Base-by-base conservation (phyloP, 371 early-diverging fungal species). In the Mortierella sp. region DNA sequence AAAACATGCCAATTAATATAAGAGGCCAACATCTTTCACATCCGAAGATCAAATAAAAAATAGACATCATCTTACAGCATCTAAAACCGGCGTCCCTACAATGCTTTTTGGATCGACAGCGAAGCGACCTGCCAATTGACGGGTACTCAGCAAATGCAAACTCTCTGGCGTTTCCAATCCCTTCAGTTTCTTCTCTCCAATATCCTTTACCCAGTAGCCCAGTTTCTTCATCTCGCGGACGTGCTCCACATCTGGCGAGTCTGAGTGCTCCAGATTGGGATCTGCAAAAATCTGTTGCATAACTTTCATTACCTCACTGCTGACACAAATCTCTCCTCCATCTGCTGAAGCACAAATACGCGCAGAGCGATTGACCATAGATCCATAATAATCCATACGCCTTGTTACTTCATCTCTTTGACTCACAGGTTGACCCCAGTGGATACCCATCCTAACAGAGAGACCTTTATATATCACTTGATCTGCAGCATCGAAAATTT, bases 371-470 rank as follows among this genome's bases (percentile, higher is more conserved):
- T 96, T 97, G 32, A 97, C 97, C 86, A 96, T 93, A 6, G 96
- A 95, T 0, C 98, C 98, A 87, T 96, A 97, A 76, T 97, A 98
- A 84, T 97, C 98, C 96, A 98, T 96, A 40, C 98, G 91, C 32
- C 91, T 88, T 17, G 97, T 96, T 37, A 95, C 89, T 1, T 96
- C 96, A 72, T 97, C 96, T 23, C 90, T 90, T 72, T 97, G 97
- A 64, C 94, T 95, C 5, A 96, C 93, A 1, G 97, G 96, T 2
- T 88, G 87, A 34, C 98, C 98, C 86, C 94, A 93, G 80, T 97
- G 98, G 74, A 98, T 92, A 28, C 98, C 98, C 96, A 98, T 97
- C 32, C 98, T 92, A 8, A 98, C 95, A 15, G 94, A 93, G 34
- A 97, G 81, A 3, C 98, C 98, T 12, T 91, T 86, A 72, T 95